phyloP scores from a whole-genome alignment of 2,329 filamentous ascomycete genomes.

The Leptographium flavum region DNA sequence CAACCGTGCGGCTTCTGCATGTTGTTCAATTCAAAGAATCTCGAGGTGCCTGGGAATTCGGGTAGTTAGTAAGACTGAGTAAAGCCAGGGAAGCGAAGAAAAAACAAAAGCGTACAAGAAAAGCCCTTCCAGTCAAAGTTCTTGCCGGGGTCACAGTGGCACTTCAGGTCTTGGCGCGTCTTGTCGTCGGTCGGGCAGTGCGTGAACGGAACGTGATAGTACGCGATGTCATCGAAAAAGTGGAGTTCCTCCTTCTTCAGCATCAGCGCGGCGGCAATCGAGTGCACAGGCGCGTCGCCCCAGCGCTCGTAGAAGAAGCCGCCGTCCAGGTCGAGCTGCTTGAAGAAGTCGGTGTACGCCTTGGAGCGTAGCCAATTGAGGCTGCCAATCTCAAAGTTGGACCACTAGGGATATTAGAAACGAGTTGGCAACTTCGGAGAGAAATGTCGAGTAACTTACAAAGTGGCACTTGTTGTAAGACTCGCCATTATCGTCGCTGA shows the following conservation, averaged over 20 bases:
- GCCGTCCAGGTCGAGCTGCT: conserved; percentile 73
- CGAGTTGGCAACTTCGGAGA: too few relatives aligned
- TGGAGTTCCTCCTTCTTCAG: conserved; percentile 89
- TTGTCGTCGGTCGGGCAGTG: conserved; percentile 92
- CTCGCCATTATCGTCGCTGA: conserved; percentile 82
- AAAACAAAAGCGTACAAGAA: conserved; percentile 56
- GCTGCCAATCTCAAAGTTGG: conserved; percentile 95
- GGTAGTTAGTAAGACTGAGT: background rate
- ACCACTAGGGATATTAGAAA: conserved; percentile 52
- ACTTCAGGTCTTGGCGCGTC: conserved; percentile 69
- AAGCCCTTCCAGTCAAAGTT: conserved; percentile 99
- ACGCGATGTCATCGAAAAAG: conserved; percentile 98
- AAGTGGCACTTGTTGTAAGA: conserved; percentile 98
- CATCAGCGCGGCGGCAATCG: conserved; percentile 80
- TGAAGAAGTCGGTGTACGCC: conserved; percentile 83
- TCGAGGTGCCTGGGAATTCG: conserved; percentile 59
- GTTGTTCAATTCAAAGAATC: conserved; percentile 73
- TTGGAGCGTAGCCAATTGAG: conserved; percentile 85
- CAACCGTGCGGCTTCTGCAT: conserved; percentile 75
- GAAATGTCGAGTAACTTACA: conserved; percentile 37
- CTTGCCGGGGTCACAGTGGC: conserved; percentile 86
- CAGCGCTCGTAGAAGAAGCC: conserved; percentile 99
- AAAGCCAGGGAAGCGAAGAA: background rate
- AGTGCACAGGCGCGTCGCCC: conserved; percentile 95
- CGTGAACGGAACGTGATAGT: conserved; percentile 95